A percentile compares a stretch with the other conserved stretches of the same genome.
phyloP scores from a whole-genome alignment of 495 filamentous ascomycete species.

The Aspergillus bertholletiae region DNA sequence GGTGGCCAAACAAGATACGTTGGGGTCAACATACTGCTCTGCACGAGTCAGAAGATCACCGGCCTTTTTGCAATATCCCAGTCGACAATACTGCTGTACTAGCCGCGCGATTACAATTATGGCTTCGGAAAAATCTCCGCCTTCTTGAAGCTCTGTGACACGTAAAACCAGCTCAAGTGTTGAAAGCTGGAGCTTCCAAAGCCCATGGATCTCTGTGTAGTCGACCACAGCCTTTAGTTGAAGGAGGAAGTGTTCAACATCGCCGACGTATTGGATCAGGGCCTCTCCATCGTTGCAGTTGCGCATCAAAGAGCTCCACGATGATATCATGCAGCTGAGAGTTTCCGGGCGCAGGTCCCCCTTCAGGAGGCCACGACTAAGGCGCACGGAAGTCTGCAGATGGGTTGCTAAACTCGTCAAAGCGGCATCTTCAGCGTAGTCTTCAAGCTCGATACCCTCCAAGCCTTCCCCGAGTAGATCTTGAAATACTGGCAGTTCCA shows the following conservation, averaged over 20 bases:
- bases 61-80: constrained; percentile 76
- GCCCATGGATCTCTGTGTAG: constrained; percentile 73
- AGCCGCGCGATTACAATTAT: constrained; percentile 57
- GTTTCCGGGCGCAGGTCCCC: constrained; percentile 42
- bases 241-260: constrained; percentile 53
- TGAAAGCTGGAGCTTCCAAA: constrained; percentile 49
- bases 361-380: constrained; percentile 53
- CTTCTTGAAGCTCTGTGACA: constrained; percentile 49
- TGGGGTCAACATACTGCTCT: constrained; percentile 37
- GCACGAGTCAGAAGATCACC: constrained; percentile 60
- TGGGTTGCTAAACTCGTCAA: constrained; percentile 53
- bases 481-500: constrained; percentile 27
- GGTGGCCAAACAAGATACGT: constrained; percentile 36
- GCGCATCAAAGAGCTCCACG: constrained; percentile 34
- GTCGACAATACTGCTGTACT: constrained; percentile 67
- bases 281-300: constrained; percentile 44
- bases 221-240: constrained; percentile 70
- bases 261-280: constrained; percentile 57
- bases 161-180: constrained; percentile 46
- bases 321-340: constrained; percentile 41
- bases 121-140: constrained; percentile 50
- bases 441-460: constrained; percentile 22
- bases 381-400: constrained; percentile 51
- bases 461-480: constrained; percentile 35
- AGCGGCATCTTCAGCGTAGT: constrained; percentile 50